Evolutionary conservation across 148 eudicot species (phyloP).

Genomic region (Selenicereus undatus): DNA sequence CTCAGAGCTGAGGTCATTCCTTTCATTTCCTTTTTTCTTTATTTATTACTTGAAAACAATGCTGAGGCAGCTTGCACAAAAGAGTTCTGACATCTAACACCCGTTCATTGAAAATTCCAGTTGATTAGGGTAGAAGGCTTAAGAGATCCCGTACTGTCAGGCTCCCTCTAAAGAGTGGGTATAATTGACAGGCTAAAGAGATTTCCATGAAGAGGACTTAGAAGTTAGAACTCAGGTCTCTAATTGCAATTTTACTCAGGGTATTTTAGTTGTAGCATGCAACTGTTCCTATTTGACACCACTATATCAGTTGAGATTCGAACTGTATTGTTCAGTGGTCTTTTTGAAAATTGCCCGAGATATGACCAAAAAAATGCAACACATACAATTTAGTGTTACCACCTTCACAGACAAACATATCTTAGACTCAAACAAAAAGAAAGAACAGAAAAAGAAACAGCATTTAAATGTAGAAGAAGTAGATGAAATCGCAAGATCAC

Average conservation of each 20-base stretch:
- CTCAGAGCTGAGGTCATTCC: not conserved
- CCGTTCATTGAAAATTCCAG: not conserved
- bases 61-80: too few relatives aligned
- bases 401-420: not conserved
- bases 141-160: not conserved
- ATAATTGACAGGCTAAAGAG: not conserved
- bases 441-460: not conserved
- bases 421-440: not conserved
- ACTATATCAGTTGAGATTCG: not conserved
- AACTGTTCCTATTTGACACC: not conserved
- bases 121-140: not conserved
- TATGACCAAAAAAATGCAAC: not conserved
- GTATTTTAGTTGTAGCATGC: not conserved
- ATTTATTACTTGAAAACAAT: too few relatives aligned
- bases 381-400: not conserved
- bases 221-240: conserved; percentile 2
- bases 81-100: not conserved
- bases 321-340: not conserved
- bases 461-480: not conserved
- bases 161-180: not conserved
- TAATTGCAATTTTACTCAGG: not conserved
- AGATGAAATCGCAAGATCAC: not conserved
- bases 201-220: not conserved
- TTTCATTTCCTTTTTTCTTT: not conserved
- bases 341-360: not conserved